Percentiles rank a stretch among this genome's conserved stretches.
Evolutionary conservation across 2,329 filamentous ascomycete genomes (phyloP).

Genomic region (Zasmidium angulare): DNA sequence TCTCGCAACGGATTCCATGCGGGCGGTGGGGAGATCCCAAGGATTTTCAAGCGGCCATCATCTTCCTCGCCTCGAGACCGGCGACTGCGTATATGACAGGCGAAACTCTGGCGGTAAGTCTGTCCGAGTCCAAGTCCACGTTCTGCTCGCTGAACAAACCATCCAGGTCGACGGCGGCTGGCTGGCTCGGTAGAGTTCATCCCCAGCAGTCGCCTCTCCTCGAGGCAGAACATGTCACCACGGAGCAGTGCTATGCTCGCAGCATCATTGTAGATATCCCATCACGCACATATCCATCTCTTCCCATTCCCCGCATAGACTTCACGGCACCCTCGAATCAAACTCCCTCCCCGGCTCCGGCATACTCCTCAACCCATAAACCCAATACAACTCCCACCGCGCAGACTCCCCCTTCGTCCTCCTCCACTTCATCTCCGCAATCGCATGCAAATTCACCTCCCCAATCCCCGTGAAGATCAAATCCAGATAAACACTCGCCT

Average conservation of each 20-base stretch:
- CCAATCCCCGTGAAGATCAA: neutral
- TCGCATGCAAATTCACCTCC: slow-evolving; percentile 2
- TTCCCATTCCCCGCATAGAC: neutral
- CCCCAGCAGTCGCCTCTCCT: neutral
- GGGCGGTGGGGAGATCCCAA: neutral
- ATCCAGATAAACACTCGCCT: slow-evolving; percentile 2
- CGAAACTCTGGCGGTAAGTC: neutral
- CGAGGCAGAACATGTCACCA: neutral
- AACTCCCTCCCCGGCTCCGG: neutral
- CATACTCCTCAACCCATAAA: neutral
- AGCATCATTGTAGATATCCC: neutral
- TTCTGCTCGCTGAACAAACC: neutral
- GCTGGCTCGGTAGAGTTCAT: neutral
- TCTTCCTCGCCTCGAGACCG: neutral
- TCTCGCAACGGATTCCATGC: neutral
- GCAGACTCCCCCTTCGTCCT: neutral
- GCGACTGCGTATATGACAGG: neutral
- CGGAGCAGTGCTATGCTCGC: too few species aligned
- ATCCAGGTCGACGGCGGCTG: neutral
- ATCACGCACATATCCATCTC: neutral
- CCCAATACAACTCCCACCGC: neutral
- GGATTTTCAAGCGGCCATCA: neutral
- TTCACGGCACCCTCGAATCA: neutral
- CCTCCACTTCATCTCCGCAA: slow-evolving; percentile 6
- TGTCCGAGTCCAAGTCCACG: neutral